Evolutionary conservation across 2,329 filamentous ascomycete species (phyloP).

Genomic region (Trichoderma semiorbis): DNA sequence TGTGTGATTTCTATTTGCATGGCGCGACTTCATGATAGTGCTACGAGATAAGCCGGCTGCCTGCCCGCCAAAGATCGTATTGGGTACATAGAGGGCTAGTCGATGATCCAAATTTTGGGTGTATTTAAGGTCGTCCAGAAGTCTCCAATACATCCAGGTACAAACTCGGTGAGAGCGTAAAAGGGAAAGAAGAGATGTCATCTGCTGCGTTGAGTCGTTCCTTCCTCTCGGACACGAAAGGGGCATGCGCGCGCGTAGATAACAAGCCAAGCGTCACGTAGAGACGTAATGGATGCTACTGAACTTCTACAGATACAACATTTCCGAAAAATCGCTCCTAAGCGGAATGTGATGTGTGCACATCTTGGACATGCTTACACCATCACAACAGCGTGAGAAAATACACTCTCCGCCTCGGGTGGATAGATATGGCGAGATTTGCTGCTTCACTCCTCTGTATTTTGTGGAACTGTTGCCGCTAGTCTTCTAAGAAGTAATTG

Average conservation of each 20-base stretch:
- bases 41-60: not conserved
- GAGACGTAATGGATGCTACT: not conserved
- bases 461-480: not conserved
- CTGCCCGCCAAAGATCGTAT: not conserved
- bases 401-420: not conserved
- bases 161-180: not conserved
- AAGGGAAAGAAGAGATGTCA: not conserved
- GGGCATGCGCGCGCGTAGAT: not conserved
- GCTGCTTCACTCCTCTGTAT: not conserved
- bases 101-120: not conserved
- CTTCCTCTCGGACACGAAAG: not conserved
- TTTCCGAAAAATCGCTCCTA: not conserved
- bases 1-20: not conserved
- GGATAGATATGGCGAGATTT: not conserved
- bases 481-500: not conserved
- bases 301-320: not conserved
- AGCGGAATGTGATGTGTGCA: not conserved
- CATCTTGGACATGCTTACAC: not conserved
- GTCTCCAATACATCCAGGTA: not conserved
- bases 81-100: not conserved
- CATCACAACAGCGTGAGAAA: not conserved
- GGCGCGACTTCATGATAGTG: not conserved
- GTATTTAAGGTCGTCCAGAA: not conserved
- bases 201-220: not conserved
- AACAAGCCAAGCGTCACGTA: not conserved